Percentiles rank a stretch among this genome's conserved stretches.
Evolutionary conservation across 441 rosid species (phyloP).

Genomic region (Erodium texanum): DNA sequence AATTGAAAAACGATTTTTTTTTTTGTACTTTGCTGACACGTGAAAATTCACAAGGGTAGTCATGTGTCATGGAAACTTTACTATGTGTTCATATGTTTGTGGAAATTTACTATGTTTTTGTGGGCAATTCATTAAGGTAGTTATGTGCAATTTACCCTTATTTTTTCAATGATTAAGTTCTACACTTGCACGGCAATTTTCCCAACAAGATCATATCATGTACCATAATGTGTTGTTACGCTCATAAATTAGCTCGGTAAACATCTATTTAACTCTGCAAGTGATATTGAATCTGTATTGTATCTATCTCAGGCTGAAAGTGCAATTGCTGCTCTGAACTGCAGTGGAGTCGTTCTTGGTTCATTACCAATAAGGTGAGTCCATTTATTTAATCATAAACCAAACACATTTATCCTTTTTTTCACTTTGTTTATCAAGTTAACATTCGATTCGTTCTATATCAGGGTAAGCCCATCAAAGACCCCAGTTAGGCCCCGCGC

Average conservation of each 20-base stretch:
- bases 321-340: conserved; percentile 78
- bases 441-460: conserved; percentile 9
- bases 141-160: too few species aligned
- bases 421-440: background rate
- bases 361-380: conserved; percentile 72
- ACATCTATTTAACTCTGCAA: background rate
- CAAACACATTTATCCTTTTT: background rate
- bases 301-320: conserved; percentile 60
- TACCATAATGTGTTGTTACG: background rate
- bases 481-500: conserved; percentile 72
- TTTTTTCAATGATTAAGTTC: too few species aligned
- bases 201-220: too few species aligned
- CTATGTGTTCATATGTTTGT: too few species aligned
- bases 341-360: conserved; percentile 79
- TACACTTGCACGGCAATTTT: too few species aligned
- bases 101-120: too few species aligned
- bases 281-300: too few species aligned
- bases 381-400: background rate
- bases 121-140: too few species aligned
- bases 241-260: background rate
- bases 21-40: too few species aligned
- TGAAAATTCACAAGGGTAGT: too few species aligned
- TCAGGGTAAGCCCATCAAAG: conserved; percentile 80
- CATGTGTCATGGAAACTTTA: too few species aligned
- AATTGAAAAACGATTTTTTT: too few species aligned